These are phyloP conservation scores for Cladosporium sp. DNA, from an alignment of 2,329 filamentous ascomycete species.

Conservation along the genomic window DNA sequence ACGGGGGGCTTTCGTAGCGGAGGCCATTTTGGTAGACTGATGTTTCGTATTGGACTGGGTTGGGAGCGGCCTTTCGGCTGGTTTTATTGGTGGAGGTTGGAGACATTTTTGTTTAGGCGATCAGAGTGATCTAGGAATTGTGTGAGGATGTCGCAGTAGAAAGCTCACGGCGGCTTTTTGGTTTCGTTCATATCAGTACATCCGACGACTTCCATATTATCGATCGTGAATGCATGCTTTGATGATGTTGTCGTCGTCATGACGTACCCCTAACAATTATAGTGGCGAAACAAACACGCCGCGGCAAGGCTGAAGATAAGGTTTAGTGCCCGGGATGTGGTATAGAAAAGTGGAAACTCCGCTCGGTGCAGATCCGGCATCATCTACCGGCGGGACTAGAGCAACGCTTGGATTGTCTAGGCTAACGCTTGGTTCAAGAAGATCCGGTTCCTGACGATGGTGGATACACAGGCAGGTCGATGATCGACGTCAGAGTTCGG, in stretches of 20 bases:
- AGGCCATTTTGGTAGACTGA: slow-evolving; percentile 37
- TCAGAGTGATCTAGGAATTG: not conserved
- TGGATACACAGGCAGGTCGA: not conserved
- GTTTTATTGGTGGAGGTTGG: not conserved
- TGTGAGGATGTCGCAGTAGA: not conserved
- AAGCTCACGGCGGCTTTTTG: not conserved
- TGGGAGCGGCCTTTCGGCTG: too few relatives aligned
- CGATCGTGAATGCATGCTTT: not conserved
- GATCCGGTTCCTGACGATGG: not conserved
- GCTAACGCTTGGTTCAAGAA: not conserved
- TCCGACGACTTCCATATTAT: not conserved
- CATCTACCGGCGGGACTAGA: not conserved
- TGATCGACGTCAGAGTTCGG: slow-evolving; percentile 2
- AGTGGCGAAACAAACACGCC: not conserved
- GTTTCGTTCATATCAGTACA: not conserved
- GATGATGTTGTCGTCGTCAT: not conserved
- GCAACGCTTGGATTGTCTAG: slow-evolving; percentile 10
- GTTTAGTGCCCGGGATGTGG: not conserved
- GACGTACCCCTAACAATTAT: not conserved
- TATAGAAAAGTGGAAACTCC: not conserved
- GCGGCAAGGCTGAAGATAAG: not conserved
- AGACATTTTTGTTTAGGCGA: not conserved
- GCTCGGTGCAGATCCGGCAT: slow-evolving; percentile 12
- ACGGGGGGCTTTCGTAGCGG: slow-evolving; percentile 34
- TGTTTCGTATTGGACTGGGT: slow-evolving; percentile 32